Evolutionary conservation across 805 yeast species (phyloP).

Genomic region (Candida xiaguanensis): DNA sequence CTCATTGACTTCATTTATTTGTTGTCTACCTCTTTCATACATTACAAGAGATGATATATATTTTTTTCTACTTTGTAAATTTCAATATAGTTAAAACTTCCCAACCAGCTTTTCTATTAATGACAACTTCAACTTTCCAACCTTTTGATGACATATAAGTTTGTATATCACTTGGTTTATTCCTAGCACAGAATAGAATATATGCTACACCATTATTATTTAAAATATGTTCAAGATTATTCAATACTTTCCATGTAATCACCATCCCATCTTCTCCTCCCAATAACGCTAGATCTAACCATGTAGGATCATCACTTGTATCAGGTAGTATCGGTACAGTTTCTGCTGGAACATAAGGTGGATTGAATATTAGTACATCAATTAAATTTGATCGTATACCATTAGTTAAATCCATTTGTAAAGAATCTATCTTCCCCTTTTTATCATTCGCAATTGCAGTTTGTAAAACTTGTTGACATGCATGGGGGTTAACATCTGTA

Average conservation of each 20-base stretch:
- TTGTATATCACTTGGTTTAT: slow-evolving; percentile 66
- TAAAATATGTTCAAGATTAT: slow-evolving; percentile 50
- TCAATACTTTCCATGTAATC: slow-evolving; percentile 65
- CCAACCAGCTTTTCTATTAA: slow-evolving; percentile 89
- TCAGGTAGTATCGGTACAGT: slow-evolving; percentile 60
- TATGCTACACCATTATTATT: slow-evolving; percentile 70
- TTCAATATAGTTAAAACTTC: slow-evolving; percentile 79
- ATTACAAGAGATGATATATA: slow-evolving; percentile 2
- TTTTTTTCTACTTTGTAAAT: slow-evolving; percentile 30
- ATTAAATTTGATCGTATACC: slow-evolving; percentile 45
- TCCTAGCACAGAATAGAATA: slow-evolving; percentile 87
- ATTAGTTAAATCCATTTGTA: slow-evolving; percentile 57
- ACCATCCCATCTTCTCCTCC: slow-evolving; percentile 94
- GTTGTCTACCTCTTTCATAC: slow-evolving; percentile 9
- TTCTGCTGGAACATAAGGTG: slow-evolving; percentile 95
- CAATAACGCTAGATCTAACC: slow-evolving; percentile 86
- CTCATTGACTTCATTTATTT: neutral
- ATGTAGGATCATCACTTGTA: slow-evolving; percentile 44
- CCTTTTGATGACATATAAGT: slow-evolving; percentile 39
- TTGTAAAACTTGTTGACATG: slow-evolving; percentile 46
- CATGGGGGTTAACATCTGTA: slow-evolving; percentile 79
- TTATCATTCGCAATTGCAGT: slow-evolving; percentile 21
- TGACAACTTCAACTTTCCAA: slow-evolving; percentile 56
- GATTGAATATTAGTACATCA: slow-evolving; percentile 83
- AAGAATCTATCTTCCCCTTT: slow-evolving; percentile 18